Percentiles rank a stretch among this genome's conserved stretches.
These are phyloP conservation scores for Parachaetomium inaequale DNA, from an alignment of 495 filamentous ascomycete species.

Conservation along the genomic window DNA sequence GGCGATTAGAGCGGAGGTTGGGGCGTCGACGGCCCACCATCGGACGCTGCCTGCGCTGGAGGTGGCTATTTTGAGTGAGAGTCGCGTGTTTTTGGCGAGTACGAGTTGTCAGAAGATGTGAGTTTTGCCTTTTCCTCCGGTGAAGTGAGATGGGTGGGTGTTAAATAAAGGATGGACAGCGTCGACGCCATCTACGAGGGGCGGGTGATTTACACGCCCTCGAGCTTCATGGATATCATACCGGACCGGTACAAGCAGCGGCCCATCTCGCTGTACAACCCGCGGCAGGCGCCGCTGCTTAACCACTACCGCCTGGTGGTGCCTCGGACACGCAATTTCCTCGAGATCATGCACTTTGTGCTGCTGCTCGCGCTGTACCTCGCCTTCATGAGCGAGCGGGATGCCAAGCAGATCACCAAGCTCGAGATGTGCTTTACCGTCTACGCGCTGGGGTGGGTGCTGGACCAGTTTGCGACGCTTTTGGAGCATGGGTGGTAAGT, in stretches of 20 bases:
- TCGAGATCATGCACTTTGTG: conserved; percentile 66
- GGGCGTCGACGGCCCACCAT: conserved; percentile 48
- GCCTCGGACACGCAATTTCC: conserved; percentile 61
- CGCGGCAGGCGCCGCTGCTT: conserved; percentile 58
- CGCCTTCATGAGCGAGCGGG: conserved; percentile 58
- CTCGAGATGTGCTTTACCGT: conserved; percentile 59
- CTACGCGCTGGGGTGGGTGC: conserved; percentile 66
- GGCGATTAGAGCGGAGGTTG: conserved; percentile 51
- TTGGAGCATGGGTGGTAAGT: conserved; percentile 64
- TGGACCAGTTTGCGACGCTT: conserved; percentile 69
- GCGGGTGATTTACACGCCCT: conserved; percentile 65
- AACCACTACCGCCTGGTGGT: conserved; percentile 75
- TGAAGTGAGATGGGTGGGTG: background rate
- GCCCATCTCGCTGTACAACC: conserved; percentile 67
- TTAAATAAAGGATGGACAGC: conserved; percentile 27
- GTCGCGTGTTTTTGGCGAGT: conserved; percentile 61
- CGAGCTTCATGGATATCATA: conserved; percentile 64
- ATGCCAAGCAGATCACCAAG: conserved; percentile 45
- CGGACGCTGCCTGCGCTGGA: conserved; percentile 64
- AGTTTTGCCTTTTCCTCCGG: conserved; percentile 14
- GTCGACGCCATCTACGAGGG: conserved; percentile 68
- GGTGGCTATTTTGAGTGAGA: conserved; percentile 66
- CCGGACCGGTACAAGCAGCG: conserved; percentile 71
- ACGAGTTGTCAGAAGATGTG: conserved; percentile 65
- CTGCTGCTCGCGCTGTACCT: conserved; percentile 59